Base-by-base conservation (phyloP, 75 land plant genomes). In the Pinus tabuliformis region DNA sequence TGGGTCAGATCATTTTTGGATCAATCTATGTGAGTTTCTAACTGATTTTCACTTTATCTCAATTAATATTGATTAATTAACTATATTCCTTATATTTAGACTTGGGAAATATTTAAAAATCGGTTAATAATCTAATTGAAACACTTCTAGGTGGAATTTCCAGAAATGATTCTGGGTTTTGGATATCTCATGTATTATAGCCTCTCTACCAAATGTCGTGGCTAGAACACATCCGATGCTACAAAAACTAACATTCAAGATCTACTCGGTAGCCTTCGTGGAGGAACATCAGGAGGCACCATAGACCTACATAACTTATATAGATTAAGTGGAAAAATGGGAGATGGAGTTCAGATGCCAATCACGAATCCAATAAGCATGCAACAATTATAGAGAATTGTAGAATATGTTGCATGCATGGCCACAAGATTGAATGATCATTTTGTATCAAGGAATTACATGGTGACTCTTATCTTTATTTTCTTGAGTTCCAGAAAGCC, bases 321-420 rank as follows among this genome's bases (percentile, higher is more conserved):
- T 76, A 81, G 90, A 78, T 54, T 83, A 65, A 83, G 82, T 0
- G 86, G 74, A 57, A 88, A 90, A 36, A 81, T 80, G 54, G 82
- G 76, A 26, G 60, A 22, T 61, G 83, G 83, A 45, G 61, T 80
- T 64, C 88, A 90, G 56, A 61, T 78, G 24, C 88, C 86, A 49
- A 72, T 87, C 59, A 76, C 77, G n/a, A 95, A 92, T 73, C 88
- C 93, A 21, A 28, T 86, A 45, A 87, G 87, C 85, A 79, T 89
- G 26, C 93, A 92, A 77, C 90, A 95, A 56, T 56, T 90, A 75
- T 79, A 81, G 42, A 82, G 89, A 68, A 77, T 86, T 42, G 78
- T 89, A 60, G 26, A 26, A 26, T 87, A 26, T 26, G 26, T 0
- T 59, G 75, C 82, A 39, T 85, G 26, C 26, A 26, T 26, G 26